Evolutionary conservation across 1,284 basidiomycete genomes (phyloP), one percentile per base, ranked within the genome.

Genomic region (Athelia sp.): DNA sequence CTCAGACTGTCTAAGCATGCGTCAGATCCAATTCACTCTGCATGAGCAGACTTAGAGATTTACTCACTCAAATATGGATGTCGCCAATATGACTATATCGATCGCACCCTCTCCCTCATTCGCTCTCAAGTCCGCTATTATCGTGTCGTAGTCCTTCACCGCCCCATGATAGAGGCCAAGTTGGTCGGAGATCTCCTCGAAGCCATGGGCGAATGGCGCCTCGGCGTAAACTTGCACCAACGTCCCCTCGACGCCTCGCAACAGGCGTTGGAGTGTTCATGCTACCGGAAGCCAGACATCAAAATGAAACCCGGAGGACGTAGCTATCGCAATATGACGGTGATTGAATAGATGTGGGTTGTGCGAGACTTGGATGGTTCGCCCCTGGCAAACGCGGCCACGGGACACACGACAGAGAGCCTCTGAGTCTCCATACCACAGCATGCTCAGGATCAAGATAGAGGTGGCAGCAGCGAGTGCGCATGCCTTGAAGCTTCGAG

Each of bases 31-130:
- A 13, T 13, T 29, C 24, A 2, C 17, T 38, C 43, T 43, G 29
- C 3, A 40, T 19, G 6, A 21, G 3, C 57, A n/a, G n/a, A 9
- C 32, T 60, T 43, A 71, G 69, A 4, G 43, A 21, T 17, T 9
- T 26, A 58, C 65, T 51, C 45, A 70, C 68, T 69, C 53, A n/a
- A 66, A 48, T 52, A 70, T 69, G 50, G 68, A 71, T 21, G 69
- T 70, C 24, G 68, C 69, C 11, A 71, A 56, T 17, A 71, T 52
- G 22, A 72, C 53, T 34, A 68, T 23, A 51, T 71, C 67, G 36
- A 68, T 57, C 24, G 53, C 57, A 15, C 57, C 57, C 2, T 60
- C 46, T 45, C 53, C 52, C 23, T 51, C 48, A 45, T 55, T 21
- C 6, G 15, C 15, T 17, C 9, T 40, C 4, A 70, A 46, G n/a